A percentile compares a stretch with the other conserved stretches of the same genome.
Evolutionary conservation across 2,329 filamentous ascomycete species (phyloP).

Genomic region (Monilinia polystroma): DNA sequence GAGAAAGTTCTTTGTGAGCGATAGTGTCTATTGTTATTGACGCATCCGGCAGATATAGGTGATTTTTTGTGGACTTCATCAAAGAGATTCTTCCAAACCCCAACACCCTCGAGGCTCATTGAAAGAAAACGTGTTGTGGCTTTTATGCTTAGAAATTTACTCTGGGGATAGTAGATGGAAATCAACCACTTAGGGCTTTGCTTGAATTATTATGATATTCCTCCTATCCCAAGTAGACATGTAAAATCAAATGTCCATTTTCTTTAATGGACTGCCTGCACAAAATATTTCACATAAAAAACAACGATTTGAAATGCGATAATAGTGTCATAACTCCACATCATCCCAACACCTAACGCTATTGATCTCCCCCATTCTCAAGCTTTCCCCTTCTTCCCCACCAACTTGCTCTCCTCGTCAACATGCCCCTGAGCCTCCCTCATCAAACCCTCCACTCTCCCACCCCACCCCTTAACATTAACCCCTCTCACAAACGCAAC

Average conservation of each 20-base stretch:
- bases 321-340: background rate
- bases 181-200: background rate
- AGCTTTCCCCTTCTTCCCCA: background rate
- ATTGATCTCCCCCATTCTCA: background rate
- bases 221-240: background rate
- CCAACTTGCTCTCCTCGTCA: constrained; percentile 13
- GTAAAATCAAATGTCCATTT: background rate
- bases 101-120: background rate
- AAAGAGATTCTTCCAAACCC: background rate
- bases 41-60: background rate
- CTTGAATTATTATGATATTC: background rate
- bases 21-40: constrained; percentile 1
- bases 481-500: constrained; percentile 28
- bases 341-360: background rate
- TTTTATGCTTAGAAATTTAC: background rate
- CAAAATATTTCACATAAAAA: background rate
- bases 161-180: no score
- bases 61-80: background rate
- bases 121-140: background rate
- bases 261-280: background rate
- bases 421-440: constrained; percentile 23
- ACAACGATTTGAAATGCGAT: background rate
- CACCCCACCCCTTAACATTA: constrained; percentile 24
- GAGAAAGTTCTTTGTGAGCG: background rate
- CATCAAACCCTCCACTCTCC: constrained; percentile 22